Evolutionary conservation across 768 basidiomycete genomes (phyloP).

Genomic region (Amanita pallidorosea): DNA sequence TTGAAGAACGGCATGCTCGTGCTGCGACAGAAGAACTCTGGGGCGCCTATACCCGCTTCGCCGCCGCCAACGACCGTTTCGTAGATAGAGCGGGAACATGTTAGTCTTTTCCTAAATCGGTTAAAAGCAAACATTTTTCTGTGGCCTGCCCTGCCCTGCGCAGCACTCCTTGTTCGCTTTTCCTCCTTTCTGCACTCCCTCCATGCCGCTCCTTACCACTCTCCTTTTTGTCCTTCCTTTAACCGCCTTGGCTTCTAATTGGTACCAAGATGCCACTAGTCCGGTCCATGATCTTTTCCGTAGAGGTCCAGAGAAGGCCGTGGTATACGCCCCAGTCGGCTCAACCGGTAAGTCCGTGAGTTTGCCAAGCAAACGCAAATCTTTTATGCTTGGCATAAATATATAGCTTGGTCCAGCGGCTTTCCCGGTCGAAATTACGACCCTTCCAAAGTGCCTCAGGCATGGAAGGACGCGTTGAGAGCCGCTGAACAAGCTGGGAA

Average conservation of each 20-base stretch:
- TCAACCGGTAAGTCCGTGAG: constrained; percentile 35
- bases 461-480: constrained; percentile 65
- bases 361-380: neutral
- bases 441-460: constrained; percentile 39
- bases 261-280: constrained; percentile 57
- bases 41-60: constrained; percentile 24
- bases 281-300: constrained; percentile 53
- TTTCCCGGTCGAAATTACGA: constrained; percentile 49
- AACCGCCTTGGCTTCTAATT: constrained; percentile 17
- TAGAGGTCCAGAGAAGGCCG: constrained; percentile 37
- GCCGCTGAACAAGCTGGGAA: constrained; percentile 55
- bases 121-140: neutral
- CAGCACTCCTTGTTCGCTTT: neutral
- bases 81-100: neutral
- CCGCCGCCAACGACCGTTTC: neutral
- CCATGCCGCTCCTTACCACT: constrained; percentile 13
- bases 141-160: neutral
- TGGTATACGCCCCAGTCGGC: constrained; percentile 46
- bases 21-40: constrained; percentile 33
- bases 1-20: constrained; percentile 57
- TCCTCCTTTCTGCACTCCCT: constrained; percentile 4
- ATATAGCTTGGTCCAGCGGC: constrained; percentile 55
- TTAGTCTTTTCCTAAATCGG: neutral
- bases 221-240: constrained; percentile 8
- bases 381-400: constrained; percentile 6